Evolutionary conservation across 768 basidiomycete genomes (phyloP).

Genomic region (Kondoa subrosea): DNA sequence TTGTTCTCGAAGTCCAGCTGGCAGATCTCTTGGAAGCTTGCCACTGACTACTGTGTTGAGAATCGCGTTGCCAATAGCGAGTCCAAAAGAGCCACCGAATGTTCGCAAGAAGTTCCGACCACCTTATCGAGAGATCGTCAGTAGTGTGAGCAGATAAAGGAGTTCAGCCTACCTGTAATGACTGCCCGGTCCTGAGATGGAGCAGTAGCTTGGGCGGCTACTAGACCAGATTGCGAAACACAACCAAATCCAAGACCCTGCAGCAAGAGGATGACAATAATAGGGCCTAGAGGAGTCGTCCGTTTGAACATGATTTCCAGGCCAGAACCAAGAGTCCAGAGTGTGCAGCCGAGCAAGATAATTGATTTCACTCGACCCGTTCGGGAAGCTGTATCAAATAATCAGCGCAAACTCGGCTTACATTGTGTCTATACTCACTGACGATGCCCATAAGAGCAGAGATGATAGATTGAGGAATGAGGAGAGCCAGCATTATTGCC

Average conservation of each 20-base stretch:
- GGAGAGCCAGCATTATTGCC: background rate
- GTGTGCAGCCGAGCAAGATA: constrained; percentile 25
- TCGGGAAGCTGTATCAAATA: constrained; percentile 8
- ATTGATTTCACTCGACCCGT: constrained; percentile 27
- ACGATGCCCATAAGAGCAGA: background rate
- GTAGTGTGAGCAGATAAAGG: background rate
- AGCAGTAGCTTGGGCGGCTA: constrained; percentile 26
- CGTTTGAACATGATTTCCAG: constrained; percentile 26
- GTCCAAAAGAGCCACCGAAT: constrained; percentile 30
- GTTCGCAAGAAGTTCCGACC: constrained; percentile 28
- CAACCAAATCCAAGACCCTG: constrained; percentile 28
- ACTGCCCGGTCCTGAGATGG: constrained; percentile 28
- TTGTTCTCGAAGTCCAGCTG: constrained; percentile 4
- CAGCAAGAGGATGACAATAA: constrained; percentile 26
- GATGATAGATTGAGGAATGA: background rate
- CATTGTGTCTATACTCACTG: constrained; percentile 7
- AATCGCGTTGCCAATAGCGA: constrained; percentile 30
- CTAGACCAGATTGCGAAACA: constrained; percentile 27
- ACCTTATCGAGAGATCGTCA: background rate
- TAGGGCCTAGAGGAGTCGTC: constrained; percentile 14
- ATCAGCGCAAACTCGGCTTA: background rate
- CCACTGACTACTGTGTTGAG: constrained; percentile 27
- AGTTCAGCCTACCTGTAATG: constrained; percentile 22
- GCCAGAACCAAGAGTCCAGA: constrained; percentile 25
- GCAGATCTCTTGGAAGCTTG: constrained; percentile 9